Evolutionary conservation across 139 green algal species (phyloP), one percentile per base, ranked within the genome.

Genomic region (Microglena sp.): DNA sequence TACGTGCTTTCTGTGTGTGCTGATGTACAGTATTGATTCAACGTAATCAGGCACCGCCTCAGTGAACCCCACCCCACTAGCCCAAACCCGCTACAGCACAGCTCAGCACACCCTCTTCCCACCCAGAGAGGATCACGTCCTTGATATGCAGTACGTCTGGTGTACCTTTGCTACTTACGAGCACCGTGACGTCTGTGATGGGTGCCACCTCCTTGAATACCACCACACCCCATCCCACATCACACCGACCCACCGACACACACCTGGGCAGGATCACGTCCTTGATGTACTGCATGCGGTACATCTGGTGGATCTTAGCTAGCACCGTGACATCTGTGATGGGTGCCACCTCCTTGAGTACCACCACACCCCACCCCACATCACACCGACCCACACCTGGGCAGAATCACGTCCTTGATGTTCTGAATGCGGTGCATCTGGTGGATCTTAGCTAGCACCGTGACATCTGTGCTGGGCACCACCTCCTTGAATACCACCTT

Each of bases 231-330:
- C 40, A 18, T 24, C 18, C 80, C 35, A 84, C 75, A 55, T 79
- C 77, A 62, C 77, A 83, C 35, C 63, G 45, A 33, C 75, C n/a
- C 40, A 50, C 11, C 40, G 15, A 15, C 40, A 50, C 40, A 11
- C 40, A 50, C 55, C 66, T 68, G 3, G 93, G 87, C 63, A 99
- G 74, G 36, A 98, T 89, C 26, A 95, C 89, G 61, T 99, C 93
- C 64, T 96, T 93, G 3, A 96, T 58, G 71, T 95, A 96, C 44
- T 85, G 78, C 58, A 93, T 87, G 33, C 89, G 77, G 71, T 95
- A 96, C 31, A 89, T 93, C 70, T 96, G 89, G 71, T 96, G 91
- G 60, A 98, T 98, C 62, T 96, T 96, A 28, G 77, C 71, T 1
- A 81, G 69, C 26, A 94, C 62, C 11, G 62, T 66, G 5, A 72